phyloP scores from a whole-genome alignment of 2,329 filamentous ascomycete species.

The Aspergillus pseudoviridinutans region DNA sequence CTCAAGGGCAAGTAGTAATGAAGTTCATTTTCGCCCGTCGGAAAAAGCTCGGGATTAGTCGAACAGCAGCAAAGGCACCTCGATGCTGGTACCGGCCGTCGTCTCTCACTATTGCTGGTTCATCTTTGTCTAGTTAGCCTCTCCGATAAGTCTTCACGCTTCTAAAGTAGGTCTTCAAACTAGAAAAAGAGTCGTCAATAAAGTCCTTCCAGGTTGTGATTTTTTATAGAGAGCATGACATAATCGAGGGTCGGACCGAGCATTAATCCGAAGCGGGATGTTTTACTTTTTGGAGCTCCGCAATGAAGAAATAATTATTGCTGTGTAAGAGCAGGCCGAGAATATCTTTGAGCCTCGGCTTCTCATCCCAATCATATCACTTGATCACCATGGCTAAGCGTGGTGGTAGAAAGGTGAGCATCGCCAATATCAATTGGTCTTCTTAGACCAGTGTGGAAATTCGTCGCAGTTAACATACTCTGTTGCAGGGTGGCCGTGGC shows the following conservation, averaged over 20 bases:
- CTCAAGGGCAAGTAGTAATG: neutral
- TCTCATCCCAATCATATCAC: neutral
- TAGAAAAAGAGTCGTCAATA: no score
- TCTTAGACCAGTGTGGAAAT: neutral
- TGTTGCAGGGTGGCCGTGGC: constrained; percentile 40
- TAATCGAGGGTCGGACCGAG: neutral
- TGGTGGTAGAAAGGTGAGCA: constrained; percentile 24
- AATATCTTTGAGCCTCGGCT: neutral
- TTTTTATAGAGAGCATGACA: neutral
- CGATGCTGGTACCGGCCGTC: neutral
- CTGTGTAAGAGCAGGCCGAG: neutral
- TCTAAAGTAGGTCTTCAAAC: neutral
- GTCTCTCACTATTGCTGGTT: neutral
- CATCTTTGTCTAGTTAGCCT: neutral
- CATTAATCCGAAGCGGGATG: neutral
- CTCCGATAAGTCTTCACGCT: no score
- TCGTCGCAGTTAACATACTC: constrained; percentile 16
- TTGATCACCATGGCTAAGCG: constrained; percentile 24
- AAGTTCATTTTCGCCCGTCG: neutral
- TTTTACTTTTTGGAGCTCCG: neutral
- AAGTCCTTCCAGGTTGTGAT: no score
- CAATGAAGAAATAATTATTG: neutral
- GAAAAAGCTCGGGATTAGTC: neutral
- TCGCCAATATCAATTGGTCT: neutral
- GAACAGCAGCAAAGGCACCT: neutral